phyloP scores from a whole-genome alignment of 345 rosid species.

The Euphorbia peplus region DNA sequence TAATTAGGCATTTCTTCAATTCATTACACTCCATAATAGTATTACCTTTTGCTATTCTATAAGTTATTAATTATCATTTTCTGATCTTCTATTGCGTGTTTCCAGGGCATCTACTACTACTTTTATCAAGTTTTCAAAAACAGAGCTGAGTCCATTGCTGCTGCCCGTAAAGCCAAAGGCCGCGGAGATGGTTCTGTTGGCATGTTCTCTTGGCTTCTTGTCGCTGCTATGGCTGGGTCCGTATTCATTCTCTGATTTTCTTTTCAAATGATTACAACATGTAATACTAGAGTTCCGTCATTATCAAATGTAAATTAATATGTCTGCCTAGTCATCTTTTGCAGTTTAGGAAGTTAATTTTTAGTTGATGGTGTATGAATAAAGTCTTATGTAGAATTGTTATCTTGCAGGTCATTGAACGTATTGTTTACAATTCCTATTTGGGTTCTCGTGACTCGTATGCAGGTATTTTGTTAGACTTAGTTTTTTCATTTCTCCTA shows the following conservation, averaged over 20 bases:
- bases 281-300: background rate
- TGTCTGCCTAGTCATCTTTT: background rate
- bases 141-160: conserved; percentile 56
- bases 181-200: conserved; percentile 56
- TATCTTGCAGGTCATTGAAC: conserved; percentile 55
- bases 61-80: background rate
- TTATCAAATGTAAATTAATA: background rate
- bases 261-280: background rate
- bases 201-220: conserved; percentile 66
- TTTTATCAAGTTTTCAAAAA: conserved; percentile 65
- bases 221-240: conserved; percentile 66
- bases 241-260: background rate
- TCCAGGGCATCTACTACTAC: conserved; percentile 64
- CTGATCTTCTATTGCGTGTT: conserved; percentile 11
- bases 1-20: conserved; percentile 4
- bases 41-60: background rate
- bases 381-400: conserved; percentile 4
- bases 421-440: conserved; percentile 59
- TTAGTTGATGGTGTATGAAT: background rate
- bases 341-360: background rate
- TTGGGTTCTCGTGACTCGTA: conserved; percentile 73
- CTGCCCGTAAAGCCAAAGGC: conserved; percentile 43
- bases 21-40: no score
- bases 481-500: background rate
- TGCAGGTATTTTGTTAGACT: conserved; percentile 44